Conservation (phyloP, 73 alveolate genomes). For the Paramecium pentaurelia region DNA sequence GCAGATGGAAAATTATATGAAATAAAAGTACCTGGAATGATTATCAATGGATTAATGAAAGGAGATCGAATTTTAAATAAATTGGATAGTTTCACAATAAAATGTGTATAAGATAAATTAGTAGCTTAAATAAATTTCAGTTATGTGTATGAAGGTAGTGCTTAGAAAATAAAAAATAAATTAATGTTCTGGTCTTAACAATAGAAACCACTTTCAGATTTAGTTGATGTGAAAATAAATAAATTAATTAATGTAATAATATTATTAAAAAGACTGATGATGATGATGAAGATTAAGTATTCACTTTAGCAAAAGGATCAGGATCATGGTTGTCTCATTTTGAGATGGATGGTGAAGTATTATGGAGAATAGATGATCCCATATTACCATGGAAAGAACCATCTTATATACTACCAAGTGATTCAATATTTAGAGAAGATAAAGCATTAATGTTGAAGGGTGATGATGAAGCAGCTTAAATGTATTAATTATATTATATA, state of each 20-base stretch:
- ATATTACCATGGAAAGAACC: slow-evolving; percentile 4
- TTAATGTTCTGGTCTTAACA: background rate
- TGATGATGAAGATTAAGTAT: slow-evolving; percentile 37
- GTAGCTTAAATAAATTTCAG: background rate
- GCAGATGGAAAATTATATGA: background rate
- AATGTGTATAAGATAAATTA: slow-evolving; percentile 5
- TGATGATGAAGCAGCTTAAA: background rate
- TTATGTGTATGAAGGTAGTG: slow-evolving; percentile 25
- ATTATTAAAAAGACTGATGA: slow-evolving; percentile 44
- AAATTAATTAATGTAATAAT: slow-evolving; percentile 46
- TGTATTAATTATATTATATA: background rate
- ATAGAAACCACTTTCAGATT: slow-evolving; percentile 9
- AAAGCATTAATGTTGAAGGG: background rate
- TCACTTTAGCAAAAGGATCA: background rate
- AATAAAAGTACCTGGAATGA: slow-evolving; percentile 7
- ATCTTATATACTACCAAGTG: background rate
- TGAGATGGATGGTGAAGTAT: slow-evolving; percentile 39
- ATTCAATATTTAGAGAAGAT: background rate
- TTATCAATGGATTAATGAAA: slow-evolving; percentile 9
- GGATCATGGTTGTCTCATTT: slow-evolving; percentile 46
- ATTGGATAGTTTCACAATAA: background rate
- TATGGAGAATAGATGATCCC: slow-evolving; percentile 38
- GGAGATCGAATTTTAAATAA: slow-evolving; percentile 40
- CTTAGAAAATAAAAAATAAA: slow-evolving; percentile 1
- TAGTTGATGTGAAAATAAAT: slow-evolving; percentile 17